Evolutionary conservation across 352 stramenopile species (phyloP).

Genomic region (Globisporangium uncinulatum): DNA sequence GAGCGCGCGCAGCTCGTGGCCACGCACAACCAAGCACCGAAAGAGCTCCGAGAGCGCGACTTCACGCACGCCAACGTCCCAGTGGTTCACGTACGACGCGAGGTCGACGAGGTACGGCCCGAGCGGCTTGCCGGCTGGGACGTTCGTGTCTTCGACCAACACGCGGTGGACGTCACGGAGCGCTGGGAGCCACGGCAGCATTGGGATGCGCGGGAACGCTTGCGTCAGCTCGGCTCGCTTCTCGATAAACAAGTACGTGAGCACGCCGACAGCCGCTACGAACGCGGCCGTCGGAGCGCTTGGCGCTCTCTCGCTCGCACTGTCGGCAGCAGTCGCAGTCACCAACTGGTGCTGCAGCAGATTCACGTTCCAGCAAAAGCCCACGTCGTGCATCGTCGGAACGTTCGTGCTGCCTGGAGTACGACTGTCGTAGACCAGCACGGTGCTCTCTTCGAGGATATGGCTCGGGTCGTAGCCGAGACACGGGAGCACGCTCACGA

Average conservation of each 20-base stretch:
- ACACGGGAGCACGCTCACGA: conserved; percentile 82
- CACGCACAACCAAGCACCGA: conserved; percentile 52
- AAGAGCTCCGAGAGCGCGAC: conserved; percentile 69
- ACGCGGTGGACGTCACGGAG: conserved; percentile 59
- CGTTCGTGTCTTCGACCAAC: conserved; percentile 52
- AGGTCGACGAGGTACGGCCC: conserved; percentile 52
- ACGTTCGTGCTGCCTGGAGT: background rate
- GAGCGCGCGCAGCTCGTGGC: conserved; percentile 49
- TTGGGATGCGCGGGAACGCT: conserved; percentile 58
- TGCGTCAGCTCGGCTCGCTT: conserved; percentile 48
- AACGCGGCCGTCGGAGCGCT: background rate
- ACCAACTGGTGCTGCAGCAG: conserved; percentile 17
- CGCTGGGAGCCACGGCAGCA: conserved; percentile 61
- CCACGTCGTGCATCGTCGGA: conserved; percentile 5
- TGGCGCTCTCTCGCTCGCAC: conserved; percentile 1
- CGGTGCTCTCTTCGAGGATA: conserved; percentile 18
- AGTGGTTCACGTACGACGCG: conserved; percentile 65
- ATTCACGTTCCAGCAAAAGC: conserved; percentile 35
- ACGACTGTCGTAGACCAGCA: background rate
- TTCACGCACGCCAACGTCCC: conserved; percentile 73
- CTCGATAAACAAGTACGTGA: conserved; percentile 77
- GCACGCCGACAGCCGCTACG: conserved; percentile 24
- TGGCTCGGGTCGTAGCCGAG: conserved; percentile 37
- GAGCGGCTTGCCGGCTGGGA: conserved; percentile 36
- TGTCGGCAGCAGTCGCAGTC: background rate